These are phyloP conservation scores for Soucietia sequanensis DNA, from an alignment of 805 yeast species.

Conservation along the genomic window DNA sequence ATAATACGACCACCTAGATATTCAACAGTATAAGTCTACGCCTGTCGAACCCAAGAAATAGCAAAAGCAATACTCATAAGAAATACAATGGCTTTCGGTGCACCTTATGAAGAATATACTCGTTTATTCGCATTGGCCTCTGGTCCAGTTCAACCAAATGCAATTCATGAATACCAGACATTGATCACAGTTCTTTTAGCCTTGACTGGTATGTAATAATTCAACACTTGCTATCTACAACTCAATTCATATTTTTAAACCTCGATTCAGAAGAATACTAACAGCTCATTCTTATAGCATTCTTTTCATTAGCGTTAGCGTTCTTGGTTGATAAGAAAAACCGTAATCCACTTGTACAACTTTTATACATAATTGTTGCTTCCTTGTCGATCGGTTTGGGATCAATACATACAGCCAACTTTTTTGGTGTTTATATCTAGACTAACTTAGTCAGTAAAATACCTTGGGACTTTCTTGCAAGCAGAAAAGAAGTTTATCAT, in stretches of 20 bases:
- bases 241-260: neutral
- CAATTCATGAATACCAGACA: slow-evolving; percentile 15
- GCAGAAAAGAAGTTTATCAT: too few species aligned
- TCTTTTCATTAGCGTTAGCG: slow-evolving; percentile 26
- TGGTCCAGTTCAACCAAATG: slow-evolving; percentile 20
- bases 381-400: slow-evolving; percentile 38
- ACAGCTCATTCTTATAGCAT: slow-evolving; percentile 22
- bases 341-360: slow-evolving; percentile 20
- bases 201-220: slow-evolving; percentile 23
- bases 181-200: slow-evolving; percentile 20
- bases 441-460: too few species aligned
- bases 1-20: too few species aligned
- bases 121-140: slow-evolving; percentile 19
- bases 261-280: slow-evolving; percentile 15
- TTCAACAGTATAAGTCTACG: too few species aligned
- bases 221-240: neutral
- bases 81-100: slow-evolving; percentile 17
- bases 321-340: slow-evolving; percentile 28
- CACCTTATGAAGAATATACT: slow-evolving; percentile 25
- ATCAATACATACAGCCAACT: slow-evolving; percentile 37
- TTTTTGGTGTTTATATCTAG: slow-evolving; percentile 43
- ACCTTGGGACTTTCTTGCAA: too few species aligned
- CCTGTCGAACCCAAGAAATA: too few species aligned
- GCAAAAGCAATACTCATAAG: too few species aligned
- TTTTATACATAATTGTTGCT: slow-evolving; percentile 32